These are phyloP conservation scores for Ascochyta clinopodiicola DNA, from an alignment of 2,329 filamentous ascomycete species.

Conservation along the genomic window DNA sequence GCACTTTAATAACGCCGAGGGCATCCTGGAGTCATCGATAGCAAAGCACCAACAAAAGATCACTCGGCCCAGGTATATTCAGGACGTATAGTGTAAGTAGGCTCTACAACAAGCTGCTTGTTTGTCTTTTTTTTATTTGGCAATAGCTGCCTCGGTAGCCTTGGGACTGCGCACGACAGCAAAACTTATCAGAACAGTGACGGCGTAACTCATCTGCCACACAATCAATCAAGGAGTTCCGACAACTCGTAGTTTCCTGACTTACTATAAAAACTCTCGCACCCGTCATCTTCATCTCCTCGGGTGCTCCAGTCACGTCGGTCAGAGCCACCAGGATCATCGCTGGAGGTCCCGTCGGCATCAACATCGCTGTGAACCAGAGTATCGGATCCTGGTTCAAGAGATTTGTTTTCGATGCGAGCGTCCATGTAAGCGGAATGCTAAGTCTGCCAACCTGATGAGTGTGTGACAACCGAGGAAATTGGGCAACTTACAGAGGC, in stretches of 20 bases:
- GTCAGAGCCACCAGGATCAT: constrained; percentile 60
- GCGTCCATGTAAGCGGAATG: not conserved
- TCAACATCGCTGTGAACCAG: constrained; percentile 69
- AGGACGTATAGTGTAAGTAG: no score
- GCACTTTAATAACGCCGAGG: not conserved
- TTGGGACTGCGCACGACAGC: not conserved
- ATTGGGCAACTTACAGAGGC: not conserved
- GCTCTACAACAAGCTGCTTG: no score
- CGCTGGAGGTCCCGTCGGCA: constrained; percentile 62
- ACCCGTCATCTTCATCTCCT: constrained; percentile 45
- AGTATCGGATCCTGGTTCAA: constrained; percentile 55
- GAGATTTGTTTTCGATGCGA: not conserved
- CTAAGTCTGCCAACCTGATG: not conserved
- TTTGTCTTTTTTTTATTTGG: no score
- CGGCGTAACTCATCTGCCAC: not conserved
- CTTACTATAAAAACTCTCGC: not conserved
- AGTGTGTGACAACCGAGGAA: no score
- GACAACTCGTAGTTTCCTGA: not conserved
- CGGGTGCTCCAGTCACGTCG: constrained; percentile 53
- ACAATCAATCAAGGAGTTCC: not conserved
- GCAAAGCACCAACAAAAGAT: not conserved
- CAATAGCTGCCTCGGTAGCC: not conserved
- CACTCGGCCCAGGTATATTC: no score
- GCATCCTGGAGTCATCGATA: not conserved
- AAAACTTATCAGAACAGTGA: not conserved